A percentile compares a stretch with the other conserved stretches of the same genome.
These are phyloP conservation scores for Apiotrichum sp. DNA, from an alignment of 1,284 basidiomycete species.

Conservation along the genomic window DNA sequence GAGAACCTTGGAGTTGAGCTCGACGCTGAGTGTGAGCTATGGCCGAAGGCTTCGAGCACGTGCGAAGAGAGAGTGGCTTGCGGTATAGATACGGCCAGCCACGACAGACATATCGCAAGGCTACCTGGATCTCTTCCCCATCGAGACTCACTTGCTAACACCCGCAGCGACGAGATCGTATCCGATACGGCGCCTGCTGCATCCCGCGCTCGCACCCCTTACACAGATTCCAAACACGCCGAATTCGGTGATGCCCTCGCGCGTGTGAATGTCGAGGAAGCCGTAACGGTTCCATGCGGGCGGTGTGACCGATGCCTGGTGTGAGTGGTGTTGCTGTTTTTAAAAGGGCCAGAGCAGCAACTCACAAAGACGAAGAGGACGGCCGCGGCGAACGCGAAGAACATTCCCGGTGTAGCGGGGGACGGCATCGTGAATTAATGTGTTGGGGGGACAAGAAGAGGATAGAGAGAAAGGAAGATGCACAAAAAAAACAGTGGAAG, in stretches of 20 bases:
- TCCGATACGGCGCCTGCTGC: conserved; percentile 26
- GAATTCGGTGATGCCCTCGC: conserved; percentile 51
- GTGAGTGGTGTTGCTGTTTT: conserved; percentile 40
- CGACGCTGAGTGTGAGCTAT: conserved; percentile 18
- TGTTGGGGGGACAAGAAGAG: not conserved
- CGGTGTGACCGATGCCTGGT: conserved; percentile 56
- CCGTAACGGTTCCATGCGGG: conserved; percentile 66
- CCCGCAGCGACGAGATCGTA: conserved; percentile 33
- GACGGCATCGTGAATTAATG: not conserved
- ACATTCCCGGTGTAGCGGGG: conserved; percentile 27
- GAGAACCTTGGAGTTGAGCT: conserved; percentile 53
- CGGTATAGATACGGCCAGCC: no score
- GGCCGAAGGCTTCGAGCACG: no score
- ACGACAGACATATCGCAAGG: no score
- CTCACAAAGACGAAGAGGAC: conserved; percentile 24
- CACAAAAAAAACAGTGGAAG: no score
- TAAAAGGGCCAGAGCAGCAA: not conserved
- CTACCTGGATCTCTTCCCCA: no score
- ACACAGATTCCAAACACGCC: conserved; percentile 66
- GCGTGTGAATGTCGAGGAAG: conserved; percentile 57
- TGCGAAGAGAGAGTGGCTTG: no score
- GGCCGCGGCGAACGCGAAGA: conserved; percentile 33
- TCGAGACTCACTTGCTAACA: conserved; percentile 18
- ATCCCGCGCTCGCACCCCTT: conserved; percentile 52
- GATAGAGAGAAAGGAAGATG: not conserved